These are phyloP conservation scores for Clohesyomyces aquaticus DNA, from an alignment of 495 filamentous ascomycete species.

Conservation along the genomic window DNA sequence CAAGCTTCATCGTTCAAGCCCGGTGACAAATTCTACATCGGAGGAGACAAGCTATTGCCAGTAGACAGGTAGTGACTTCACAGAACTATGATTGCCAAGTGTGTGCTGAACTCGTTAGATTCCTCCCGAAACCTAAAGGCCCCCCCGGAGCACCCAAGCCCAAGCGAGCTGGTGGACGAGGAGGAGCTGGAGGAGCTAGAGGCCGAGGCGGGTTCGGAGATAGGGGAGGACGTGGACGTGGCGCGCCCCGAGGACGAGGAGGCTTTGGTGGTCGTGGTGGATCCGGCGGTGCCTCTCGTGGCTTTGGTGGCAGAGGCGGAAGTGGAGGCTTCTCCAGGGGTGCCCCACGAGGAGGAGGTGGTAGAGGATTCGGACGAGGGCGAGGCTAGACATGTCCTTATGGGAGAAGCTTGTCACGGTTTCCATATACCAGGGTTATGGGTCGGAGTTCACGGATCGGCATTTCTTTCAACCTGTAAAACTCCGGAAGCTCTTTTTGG, in stretches of 20 bases:
- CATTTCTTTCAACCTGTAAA: background rate
- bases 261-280: constrained; percentile 33
- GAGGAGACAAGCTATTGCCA: constrained; percentile 89
- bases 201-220: constrained; percentile 31
- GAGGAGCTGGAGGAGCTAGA: constrained; percentile 23
- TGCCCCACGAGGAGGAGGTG: background rate
- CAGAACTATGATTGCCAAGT: background rate
- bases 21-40: constrained; percentile 97
- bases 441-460: constrained; percentile 2
- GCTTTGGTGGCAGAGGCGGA: constrained; percentile 37
- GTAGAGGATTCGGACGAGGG: constrained; percentile 7
- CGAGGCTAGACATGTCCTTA: constrained; percentile 5
- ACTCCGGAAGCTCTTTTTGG: background rate
- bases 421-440: constrained; percentile 4
- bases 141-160: constrained; percentile 67
- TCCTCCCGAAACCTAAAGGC: constrained; percentile 92
- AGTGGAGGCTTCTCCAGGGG: constrained; percentile 12
- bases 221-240: constrained; percentile 26
- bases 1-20: constrained; percentile 90
- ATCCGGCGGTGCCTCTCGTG: constrained; percentile 34
- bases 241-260: constrained; percentile 38
- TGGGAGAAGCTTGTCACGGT: background rate
- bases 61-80: constrained; percentile 67
- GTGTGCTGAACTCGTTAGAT: constrained; percentile 52
- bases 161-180: constrained; percentile 51